Base-by-base conservation (phyloP, 2,329 filamentous ascomycete genomes). In the Bipolaris sorokiniana region DNA sequence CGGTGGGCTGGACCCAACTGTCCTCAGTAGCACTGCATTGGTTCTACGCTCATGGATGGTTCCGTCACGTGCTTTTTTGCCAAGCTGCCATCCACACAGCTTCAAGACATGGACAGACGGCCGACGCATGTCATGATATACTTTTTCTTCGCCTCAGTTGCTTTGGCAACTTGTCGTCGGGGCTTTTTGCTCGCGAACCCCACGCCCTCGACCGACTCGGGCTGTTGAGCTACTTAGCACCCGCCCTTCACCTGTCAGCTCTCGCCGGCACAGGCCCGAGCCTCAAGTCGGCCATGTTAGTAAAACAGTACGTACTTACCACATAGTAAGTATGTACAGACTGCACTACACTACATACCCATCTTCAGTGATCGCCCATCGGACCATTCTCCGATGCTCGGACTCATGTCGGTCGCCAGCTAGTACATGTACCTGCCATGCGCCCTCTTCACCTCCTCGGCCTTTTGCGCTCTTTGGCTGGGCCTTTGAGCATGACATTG, bases 351-450 rank as follows among this genome's bases (percentile, higher is more conserved):
- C 26, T 28, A 28, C 7, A 28, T 28, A 28, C 26, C 26, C 26
- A 28, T 28, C 47, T 49, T 40, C 38, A n/a, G 20, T 36, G 48
- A 44, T 51, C 48, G 38, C 33, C 48, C 16, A 22, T 47, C 48
- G 54, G 48, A 51, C 42, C 31, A 33, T 34, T n/a, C 48, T 56
- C 49, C 49, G 54, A 41, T 26, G 28, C 20, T 51, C 54, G 42
- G 54, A 36, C 38, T 34, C 37, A 56, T 47, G 42, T 52, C 42
- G 54, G 42, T 2, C 7, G 22, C 31, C 31, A 41, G 26, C n/a
- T 7, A 11, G 9, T 31, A 31, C 11, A 18, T n/a, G 16, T 22
- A 28, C 42, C 37, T 11, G 28, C 42, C 28, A 28, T 51, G 16
- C 36, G 48, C 23, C 36, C 22, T 42, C 22, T 52, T 52, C 47